These are phyloP conservation scores for Glycine latifolia DNA, from an alignment of 306 rosid genomes.

Conservation along the genomic window DNA sequence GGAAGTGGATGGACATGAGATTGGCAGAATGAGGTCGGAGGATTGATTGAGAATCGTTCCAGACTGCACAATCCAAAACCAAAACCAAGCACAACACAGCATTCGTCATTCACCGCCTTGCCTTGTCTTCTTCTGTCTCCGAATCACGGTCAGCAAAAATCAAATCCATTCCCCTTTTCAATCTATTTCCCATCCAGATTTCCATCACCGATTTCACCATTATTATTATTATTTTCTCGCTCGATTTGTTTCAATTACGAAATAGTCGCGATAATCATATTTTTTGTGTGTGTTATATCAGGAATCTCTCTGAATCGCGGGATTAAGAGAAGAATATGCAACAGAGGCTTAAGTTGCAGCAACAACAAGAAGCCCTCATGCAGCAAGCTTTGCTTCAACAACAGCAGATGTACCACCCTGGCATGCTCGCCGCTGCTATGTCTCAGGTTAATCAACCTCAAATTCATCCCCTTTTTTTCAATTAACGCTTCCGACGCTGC, in stretches of 20 bases:
- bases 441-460: conserved; percentile 55
- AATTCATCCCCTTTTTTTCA: neutral
- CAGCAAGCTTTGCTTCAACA: conserved; percentile 84
- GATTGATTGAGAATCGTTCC: conserved; percentile 42
- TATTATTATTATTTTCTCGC: neutral
- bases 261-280: neutral
- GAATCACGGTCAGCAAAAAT: conserved; percentile 36
- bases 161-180: conserved; percentile 11
- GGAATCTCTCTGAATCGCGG: conserved; percentile 41
- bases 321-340: conserved; percentile 58
- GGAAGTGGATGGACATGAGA: conserved; percentile 54
- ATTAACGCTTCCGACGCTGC: neutral
- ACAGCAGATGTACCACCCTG: conserved; percentile 80
- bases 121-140: neutral
- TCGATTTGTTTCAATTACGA: neutral
- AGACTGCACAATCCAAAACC: conserved; percentile 32
- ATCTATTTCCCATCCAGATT: neutral
- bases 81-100: neutral
- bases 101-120: neutral
- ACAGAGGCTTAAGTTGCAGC: conserved; percentile 73
- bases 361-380: conserved; percentile 76
- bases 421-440: conserved; percentile 78
- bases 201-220: conserved; percentile 34
- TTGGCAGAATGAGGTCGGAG: conserved; percentile 58
- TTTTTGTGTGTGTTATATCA: neutral